phyloP scores from a whole-genome alignment of 164 flowering plant species.

The Aristolochia californica region DNA sequence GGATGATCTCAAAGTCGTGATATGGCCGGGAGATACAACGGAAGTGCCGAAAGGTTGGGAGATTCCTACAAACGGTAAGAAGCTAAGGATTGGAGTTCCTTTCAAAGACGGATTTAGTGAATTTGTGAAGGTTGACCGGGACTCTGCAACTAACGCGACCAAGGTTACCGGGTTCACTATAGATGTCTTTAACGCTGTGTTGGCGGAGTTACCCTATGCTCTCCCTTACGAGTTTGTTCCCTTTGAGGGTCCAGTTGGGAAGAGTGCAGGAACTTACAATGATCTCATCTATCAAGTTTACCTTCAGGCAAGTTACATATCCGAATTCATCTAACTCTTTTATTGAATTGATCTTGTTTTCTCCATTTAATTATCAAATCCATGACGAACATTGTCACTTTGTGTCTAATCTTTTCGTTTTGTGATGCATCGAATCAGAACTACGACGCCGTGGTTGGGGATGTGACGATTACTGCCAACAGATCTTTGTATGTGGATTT shows the following conservation, averaged over 20 bases:
- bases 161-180: slow-evolving; percentile 15
- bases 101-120: slow-evolving; percentile 15
- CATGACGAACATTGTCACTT: no score
- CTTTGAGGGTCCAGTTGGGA: slow-evolving; percentile 11
- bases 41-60: slow-evolving; percentile 20
- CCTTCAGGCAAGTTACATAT: slow-evolving; percentile 19
- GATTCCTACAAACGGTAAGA: slow-evolving; percentile 17
- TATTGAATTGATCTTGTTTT: background rate
- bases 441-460: slow-evolving; percentile 40
- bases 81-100: slow-evolving; percentile 29
- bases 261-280: slow-evolving; percentile 15
- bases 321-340: no score
- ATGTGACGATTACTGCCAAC: slow-evolving; percentile 27
- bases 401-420: background rate
- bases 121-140: slow-evolving; percentile 11
- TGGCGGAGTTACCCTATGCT: slow-evolving; percentile 13
- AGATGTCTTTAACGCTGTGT: slow-evolving; percentile 16
- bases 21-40: slow-evolving; percentile 24
- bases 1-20: slow-evolving; percentile 5
- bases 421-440: background rate
- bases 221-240: slow-evolving; percentile 18
- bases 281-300: slow-evolving; percentile 22
- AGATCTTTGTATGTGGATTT: slow-evolving; percentile 35
- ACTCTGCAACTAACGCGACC: slow-evolving; percentile 4
- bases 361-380: background rate